Conservation (phyloP, 2,329 filamentous ascomycete species). For the Rachicladosporium sp. region DNA sequence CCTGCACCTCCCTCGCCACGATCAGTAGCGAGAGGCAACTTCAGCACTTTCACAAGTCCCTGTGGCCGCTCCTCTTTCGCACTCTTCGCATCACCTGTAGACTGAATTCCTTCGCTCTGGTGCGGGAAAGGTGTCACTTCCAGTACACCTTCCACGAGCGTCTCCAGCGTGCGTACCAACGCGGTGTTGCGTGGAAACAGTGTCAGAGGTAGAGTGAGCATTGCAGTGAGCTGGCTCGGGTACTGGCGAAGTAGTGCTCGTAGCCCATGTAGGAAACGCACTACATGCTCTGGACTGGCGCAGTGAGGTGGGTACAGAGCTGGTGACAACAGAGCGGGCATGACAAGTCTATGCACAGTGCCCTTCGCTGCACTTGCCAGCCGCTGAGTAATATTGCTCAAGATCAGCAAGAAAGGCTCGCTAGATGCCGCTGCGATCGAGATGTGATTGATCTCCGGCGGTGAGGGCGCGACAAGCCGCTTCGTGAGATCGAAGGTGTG, state of each 20-base stretch:
- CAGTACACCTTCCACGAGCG: constrained; percentile 71
- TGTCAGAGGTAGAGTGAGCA: constrained; percentile 67
- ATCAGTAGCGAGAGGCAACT: constrained; percentile 74
- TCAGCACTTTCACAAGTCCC: constrained; percentile 73
- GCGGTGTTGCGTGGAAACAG: constrained; percentile 66
- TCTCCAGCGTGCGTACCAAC: constrained; percentile 73
- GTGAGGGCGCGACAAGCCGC: constrained; percentile 30
- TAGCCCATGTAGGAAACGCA: constrained; percentile 72
- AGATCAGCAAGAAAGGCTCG: constrained; percentile 52
- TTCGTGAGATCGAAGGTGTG: constrained; percentile 43
- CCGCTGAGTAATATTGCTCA: constrained; percentile 45
- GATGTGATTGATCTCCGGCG: constrained; percentile 32
- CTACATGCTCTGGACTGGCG: constrained; percentile 57
- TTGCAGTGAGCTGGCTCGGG: constrained; percentile 51
- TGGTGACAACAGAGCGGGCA: constrained; percentile 82
- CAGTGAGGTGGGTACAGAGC: constrained; percentile 61
- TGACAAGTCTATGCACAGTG: constrained; percentile 64
- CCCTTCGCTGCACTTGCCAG: constrained; percentile 46
- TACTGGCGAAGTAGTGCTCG: constrained; percentile 62
- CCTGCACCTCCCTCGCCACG: constrained; percentile 68
- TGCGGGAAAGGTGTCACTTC: constrained; percentile 67
- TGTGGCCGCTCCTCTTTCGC: constrained; percentile 64
- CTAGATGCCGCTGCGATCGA: constrained; percentile 50
- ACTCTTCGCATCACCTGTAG: constrained; percentile 11
- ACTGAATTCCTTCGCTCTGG: constrained; percentile 39